Evolutionary conservation across 2,329 filamentous ascomycete genomes (phyloP), one percentile per base, ranked within the genome.

Genomic region (Penicillium sp.): DNA sequence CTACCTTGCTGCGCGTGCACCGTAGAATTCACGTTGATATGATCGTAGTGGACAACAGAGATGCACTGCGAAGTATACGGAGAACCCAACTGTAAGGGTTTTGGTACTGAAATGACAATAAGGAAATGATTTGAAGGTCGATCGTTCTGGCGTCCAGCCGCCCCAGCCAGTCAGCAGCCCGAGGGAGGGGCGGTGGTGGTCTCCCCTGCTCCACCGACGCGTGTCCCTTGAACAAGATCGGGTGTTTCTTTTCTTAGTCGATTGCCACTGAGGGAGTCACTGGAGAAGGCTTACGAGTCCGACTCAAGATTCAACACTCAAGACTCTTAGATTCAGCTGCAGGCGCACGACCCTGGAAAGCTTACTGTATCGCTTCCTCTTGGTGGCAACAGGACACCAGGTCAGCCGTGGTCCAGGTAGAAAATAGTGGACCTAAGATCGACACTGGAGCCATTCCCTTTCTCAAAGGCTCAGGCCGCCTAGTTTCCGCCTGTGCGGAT

Each of bases 81-180:
- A 36, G 8, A 38, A 4, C 21, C 13, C 18, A 4, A 21, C 9
- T 10, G 36, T 39, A 23, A 39, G 36, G 36, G 18, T 39, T 21
- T 23, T 10, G 4, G 36, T 39, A 39, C 23, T 39, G 36, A 39
- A 23, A 21, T 13, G 16, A 21, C 48, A 3, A 42, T 21, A 13
- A 47, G 54, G 58, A 62, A 62, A 62, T 61, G 52, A 62, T 59
- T 26, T 54, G 33, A 58, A 36, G 45, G 58, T 55, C 54, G 58
- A 62, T 61, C 60, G 47, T 23, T 46, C 47, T 54, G 45, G 53
- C 38, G 44, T 49, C 53, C 59, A 57, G 53, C 51, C 53, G 50
- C 49, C 23, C 44, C 45, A 42, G 26, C 59, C 57, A 59, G 42
- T 61, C 51, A 61, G 45, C 44, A 49, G 10, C 24, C 24, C 38